phyloP scores from a whole-genome alignment of 345 rosid genomes.

The Physaria fendleri region DNA sequence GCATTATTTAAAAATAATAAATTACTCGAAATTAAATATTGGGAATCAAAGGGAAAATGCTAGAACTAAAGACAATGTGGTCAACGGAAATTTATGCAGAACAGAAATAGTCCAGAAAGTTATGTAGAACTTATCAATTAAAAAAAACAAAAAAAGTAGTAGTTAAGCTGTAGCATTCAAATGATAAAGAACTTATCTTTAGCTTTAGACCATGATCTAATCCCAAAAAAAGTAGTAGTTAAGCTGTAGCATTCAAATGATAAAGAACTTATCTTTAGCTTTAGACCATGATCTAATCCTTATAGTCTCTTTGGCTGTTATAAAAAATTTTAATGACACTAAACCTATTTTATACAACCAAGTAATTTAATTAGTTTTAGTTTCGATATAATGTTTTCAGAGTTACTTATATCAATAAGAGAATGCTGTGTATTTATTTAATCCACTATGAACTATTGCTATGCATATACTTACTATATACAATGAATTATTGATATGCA shows the following conservation, averaged over 20 bases:
- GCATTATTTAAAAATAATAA: no score
- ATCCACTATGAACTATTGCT: no score
- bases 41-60: no score
- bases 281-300: neutral
- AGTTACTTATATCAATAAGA: neutral
- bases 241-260: neutral
- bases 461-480: no score
- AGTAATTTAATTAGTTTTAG: neutral
- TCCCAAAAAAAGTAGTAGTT: neutral
- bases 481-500: conserved; percentile 8
- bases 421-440: neutral
- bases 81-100: no score
- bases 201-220: neutral
- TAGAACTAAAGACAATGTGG: no score
- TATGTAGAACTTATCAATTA: no score
- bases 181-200: neutral
- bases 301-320: neutral
- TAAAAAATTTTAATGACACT: neutral
- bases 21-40: no score
- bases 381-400: neutral
- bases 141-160: neutral
- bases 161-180: neutral
- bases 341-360: neutral
- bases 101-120: no score
- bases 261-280: neutral